A percentile compares a stretch with the other conserved stretches of the same genome.
Conservation (phyloP, 352 stramenopile species). For the Pythium sukuiense region DNA sequence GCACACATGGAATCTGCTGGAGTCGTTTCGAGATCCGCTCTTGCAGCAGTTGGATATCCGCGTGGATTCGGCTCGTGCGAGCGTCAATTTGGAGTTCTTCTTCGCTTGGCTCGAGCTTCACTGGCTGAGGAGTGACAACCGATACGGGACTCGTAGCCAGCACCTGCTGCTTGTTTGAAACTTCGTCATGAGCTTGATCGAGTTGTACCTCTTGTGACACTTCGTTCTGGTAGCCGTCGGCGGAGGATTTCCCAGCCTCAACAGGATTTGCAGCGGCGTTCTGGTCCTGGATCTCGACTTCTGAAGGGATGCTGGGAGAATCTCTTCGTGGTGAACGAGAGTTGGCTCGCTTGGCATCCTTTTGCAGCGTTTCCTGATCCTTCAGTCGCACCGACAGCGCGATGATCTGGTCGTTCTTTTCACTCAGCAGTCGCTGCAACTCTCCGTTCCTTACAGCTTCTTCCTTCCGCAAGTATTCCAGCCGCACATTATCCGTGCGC, state of each 20-base stretch:
- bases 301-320: neutral
- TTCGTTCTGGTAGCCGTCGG: neutral
- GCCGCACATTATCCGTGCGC: conserved; percentile 32
- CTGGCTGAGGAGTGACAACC: neutral
- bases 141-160: neutral
- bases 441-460: conserved; percentile 53
- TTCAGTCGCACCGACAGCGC: conserved; percentile 39
- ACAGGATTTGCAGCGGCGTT: no score
- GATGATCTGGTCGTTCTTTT: conserved; percentile 75
- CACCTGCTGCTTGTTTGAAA: neutral
- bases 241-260: no score
- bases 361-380: conserved; percentile 7
- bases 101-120: conserved; percentile 11
- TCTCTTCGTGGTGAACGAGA: neutral
- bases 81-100: conserved; percentile 51
- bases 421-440: conserved; percentile 50
- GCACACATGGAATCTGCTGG: conserved; percentile 37
- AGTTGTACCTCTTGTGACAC: neutral
- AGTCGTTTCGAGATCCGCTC: conserved; percentile 62
- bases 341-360: conserved; percentile 19
- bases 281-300: neutral
- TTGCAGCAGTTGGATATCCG: conserved; percentile 71
- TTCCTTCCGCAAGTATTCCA: conserved; percentile 48
- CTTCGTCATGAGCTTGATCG: neutral
- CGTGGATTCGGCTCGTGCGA: conserved; percentile 65